Conservation (phyloP, 768 basidiomycete species). For the Mycena metata region DNA sequence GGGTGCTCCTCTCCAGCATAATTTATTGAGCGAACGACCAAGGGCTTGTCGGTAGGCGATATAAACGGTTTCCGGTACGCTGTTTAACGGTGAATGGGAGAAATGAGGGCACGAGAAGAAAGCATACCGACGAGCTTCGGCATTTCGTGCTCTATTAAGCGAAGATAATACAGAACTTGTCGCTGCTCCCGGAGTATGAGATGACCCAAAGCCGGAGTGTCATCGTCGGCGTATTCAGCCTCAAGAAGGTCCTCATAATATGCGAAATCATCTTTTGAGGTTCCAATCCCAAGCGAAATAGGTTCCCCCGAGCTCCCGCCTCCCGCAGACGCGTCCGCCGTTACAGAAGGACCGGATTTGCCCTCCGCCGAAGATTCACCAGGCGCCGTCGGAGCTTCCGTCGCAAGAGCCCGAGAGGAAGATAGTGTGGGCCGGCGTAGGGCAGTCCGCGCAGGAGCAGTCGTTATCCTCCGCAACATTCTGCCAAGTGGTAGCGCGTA, state of each 20-base stretch:
- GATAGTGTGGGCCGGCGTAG: background rate
- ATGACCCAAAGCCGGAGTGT: conserved; percentile 80
- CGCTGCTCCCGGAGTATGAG: conserved; percentile 80
- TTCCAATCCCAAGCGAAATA: conserved; percentile 37
- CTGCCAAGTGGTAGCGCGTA: background rate
- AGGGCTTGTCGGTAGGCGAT: conserved; percentile 70
- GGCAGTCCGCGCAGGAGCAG: background rate
- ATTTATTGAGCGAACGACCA: conserved; percentile 80
- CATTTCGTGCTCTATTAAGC: conserved; percentile 91
- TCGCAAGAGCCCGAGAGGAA: conserved; percentile 35
- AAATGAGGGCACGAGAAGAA: background rate
- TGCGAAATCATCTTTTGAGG: conserved; percentile 57
- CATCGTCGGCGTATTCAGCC: conserved; percentile 64
- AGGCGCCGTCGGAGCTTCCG: conserved; percentile 8
- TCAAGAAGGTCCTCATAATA: conserved; percentile 60
- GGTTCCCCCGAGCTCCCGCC: background rate
- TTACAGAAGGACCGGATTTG: background rate
- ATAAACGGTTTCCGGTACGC: conserved; percentile 87
- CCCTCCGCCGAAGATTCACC: too few relatives aligned
- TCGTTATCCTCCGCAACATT: conserved; percentile 27
- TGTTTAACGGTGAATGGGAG: conserved; percentile 46
- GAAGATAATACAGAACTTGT: conserved; percentile 80
- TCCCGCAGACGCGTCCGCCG: background rate
- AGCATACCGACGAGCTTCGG: conserved; percentile 83
- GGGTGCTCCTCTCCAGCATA: conserved; percentile 86